A percentile compares a stretch with the other conserved stretches of the same genome.
phyloP scores from a whole-genome alignment of 495 filamentous ascomycete genomes.

The Wilcoxina mikolae region DNA sequence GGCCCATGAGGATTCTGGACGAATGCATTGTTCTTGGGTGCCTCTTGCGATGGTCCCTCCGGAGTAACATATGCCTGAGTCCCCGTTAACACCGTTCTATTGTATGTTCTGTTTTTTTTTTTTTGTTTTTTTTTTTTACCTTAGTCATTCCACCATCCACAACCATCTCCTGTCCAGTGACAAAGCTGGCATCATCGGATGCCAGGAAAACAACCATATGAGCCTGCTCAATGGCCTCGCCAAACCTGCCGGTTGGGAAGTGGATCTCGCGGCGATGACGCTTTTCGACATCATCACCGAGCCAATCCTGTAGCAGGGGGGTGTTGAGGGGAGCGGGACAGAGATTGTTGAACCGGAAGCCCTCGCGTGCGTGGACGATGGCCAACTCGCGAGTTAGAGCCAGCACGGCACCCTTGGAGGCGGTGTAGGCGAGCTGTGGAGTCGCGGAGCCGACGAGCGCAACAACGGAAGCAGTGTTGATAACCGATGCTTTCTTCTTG shows the following conservation, averaged over 20 bases:
- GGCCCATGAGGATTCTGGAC: slow-evolving; percentile 7
- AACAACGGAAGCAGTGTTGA: slow-evolving; percentile 91
- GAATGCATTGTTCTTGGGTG: slow-evolving; percentile 55
- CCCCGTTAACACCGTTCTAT: not conserved
- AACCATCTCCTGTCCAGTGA: slow-evolving; percentile 83
- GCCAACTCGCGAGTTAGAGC: slow-evolving; percentile 70
- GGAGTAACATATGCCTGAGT: slow-evolving; percentile 72
- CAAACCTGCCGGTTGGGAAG: slow-evolving; percentile 88
- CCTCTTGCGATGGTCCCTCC: slow-evolving; percentile 56
- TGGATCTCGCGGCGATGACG: slow-evolving; percentile 77
- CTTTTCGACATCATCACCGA: slow-evolving; percentile 78
- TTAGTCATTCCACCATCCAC: slow-evolving; percentile 96
- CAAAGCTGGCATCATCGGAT: slow-evolving; percentile 85
- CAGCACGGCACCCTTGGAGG: slow-evolving; percentile 84
- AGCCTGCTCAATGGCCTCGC: slow-evolving; percentile 89
- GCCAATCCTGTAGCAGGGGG: slow-evolving; percentile 80
- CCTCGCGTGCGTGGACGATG: slow-evolving; percentile 74
- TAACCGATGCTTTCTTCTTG: slow-evolving; percentile 66
- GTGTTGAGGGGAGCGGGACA: slow-evolving; percentile 89
- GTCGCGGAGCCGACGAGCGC: slow-evolving; percentile 87
- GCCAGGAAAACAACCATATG: slow-evolving; percentile 88
- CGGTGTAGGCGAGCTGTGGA: slow-evolving; percentile 88
- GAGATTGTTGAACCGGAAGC: slow-evolving; percentile 73
- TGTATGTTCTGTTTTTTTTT: too few relatives aligned
- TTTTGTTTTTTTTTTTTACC: slow-evolving; percentile 31